Evolutionary conservation across 768 basidiomycete genomes (phyloP).

Genomic region (Leccinum longicurvipes): DNA sequence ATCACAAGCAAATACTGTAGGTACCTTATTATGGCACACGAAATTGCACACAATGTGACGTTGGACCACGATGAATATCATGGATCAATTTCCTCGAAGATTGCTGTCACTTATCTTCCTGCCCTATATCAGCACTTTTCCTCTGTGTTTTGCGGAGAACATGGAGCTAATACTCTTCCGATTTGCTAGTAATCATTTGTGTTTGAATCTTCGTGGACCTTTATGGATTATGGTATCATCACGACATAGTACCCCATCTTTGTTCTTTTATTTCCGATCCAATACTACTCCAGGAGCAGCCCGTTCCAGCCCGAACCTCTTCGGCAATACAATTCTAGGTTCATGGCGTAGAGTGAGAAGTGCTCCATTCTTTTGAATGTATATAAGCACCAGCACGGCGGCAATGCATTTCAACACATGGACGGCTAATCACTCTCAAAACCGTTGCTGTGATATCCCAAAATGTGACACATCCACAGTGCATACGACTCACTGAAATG

Average conservation of each 20-base stretch:
- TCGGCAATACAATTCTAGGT: no score
- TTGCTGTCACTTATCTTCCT: conserved; percentile 9
- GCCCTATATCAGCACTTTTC: background rate
- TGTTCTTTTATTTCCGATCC: background rate
- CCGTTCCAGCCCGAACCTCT: background rate
- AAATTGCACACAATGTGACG: conserved; percentile 24
- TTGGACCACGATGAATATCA: conserved; percentile 28
- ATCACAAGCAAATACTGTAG: conserved; percentile 3
- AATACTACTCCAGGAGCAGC: background rate
- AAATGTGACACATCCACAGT: no score
- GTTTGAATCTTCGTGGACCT: background rate
- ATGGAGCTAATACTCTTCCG: no score
- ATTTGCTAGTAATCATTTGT: background rate
- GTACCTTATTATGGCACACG: conserved; percentile 30
- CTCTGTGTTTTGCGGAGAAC: background rate
- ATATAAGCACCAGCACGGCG: no score
- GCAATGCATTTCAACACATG: no score
- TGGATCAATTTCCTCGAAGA: conserved; percentile 16
- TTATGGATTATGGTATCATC: background rate
- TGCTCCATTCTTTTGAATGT: no score
- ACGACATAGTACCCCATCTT: background rate
- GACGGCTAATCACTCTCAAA: no score
- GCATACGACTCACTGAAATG: no score
- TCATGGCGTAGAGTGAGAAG: no score
- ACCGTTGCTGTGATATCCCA: no score